Evolutionary conservation across 2,329 filamentous ascomycete genomes (phyloP).

Genomic region (Fusarium protoensiforme): DNA sequence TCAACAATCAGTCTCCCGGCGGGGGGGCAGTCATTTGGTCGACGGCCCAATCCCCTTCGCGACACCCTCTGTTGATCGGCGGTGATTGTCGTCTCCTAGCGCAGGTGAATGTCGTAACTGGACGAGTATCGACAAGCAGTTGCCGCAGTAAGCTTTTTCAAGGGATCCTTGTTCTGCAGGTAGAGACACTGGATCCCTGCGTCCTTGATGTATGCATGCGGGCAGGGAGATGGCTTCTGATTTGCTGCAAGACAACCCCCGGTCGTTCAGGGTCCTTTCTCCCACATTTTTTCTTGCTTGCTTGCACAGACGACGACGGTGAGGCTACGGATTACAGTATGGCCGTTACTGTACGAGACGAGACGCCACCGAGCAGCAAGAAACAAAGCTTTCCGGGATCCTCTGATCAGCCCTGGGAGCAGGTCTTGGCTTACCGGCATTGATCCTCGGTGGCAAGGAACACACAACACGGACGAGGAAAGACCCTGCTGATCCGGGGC

Average conservation of each 20-base stretch:
- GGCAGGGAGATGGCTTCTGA: conserved; percentile 7
- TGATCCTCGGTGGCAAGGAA: conserved; percentile 4
- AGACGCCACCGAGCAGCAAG: neutral
- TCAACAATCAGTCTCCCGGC: conserved; percentile 11
- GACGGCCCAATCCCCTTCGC: conserved; percentile 28
- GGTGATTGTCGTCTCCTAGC: conserved; percentile 41
- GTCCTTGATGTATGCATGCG: neutral
- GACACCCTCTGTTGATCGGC: conserved; percentile 33
- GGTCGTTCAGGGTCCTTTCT: conserved; percentile 39
- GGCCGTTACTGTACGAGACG: conserved; percentile 11
- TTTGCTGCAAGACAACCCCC: conserved; percentile 15
- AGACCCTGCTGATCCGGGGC: conserved; percentile 42
- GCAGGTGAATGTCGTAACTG: conserved; percentile 40
- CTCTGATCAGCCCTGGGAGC: neutral
- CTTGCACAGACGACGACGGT: neutral
- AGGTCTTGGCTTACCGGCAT: conserved; percentile 16
- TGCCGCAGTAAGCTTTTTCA: conserved; percentile 26
- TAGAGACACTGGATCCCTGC: conserved; percentile 9
- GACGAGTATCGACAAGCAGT: conserved; percentile 10
- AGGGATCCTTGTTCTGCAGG: conserved; percentile 23
- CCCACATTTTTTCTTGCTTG: conserved; percentile 6
- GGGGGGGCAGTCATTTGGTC: conserved; percentile 1
- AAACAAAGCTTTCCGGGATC: neutral
- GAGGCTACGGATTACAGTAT: conserved; percentile 28
- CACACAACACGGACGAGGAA: conserved; percentile 19